phyloP scores from a whole-genome alignment of 2,329 filamentous ascomycete genomes.

The Amphichorda felina region DNA sequence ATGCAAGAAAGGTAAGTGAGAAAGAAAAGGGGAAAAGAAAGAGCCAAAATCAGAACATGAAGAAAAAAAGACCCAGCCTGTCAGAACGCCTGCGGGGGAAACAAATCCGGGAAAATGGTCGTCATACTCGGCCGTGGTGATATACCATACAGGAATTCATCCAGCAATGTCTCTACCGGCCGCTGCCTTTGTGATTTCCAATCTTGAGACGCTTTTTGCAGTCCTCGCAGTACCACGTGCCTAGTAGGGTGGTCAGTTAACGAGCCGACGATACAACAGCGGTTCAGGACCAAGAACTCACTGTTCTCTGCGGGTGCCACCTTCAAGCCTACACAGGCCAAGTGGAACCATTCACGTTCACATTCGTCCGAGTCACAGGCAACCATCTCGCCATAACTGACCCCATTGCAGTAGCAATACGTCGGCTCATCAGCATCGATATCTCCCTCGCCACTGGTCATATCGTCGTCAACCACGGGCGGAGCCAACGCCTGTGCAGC shows the following conservation, averaged over 20 bases:
- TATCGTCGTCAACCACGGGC: conserved; percentile 20
- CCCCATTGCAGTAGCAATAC: conserved; percentile 71
- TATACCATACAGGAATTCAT: too few species aligned
- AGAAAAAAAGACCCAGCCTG: too few species aligned
- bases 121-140: too few species aligned
- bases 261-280: not conserved
- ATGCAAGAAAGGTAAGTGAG: too few species aligned
- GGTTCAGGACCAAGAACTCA: conserved; percentile 28
- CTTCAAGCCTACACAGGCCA: conserved; percentile 69
- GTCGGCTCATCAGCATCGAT: conserved; percentile 60
- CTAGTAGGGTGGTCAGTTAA: conserved; percentile 28
- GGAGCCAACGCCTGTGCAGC: conserved; percentile 18
- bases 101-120: too few species aligned
- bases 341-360: conserved; percentile 71
- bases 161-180: conserved; percentile 18
- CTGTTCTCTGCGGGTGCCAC: conserved; percentile 67
- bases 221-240: conserved; percentile 75
- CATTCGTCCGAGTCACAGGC: conserved; percentile 66
- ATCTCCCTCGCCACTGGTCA: conserved; percentile 33
- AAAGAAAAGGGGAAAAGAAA: too few species aligned
- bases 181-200: conserved; percentile 37
- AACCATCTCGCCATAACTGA: conserved; percentile 78
- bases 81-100: too few species aligned
- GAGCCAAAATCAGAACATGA: too few species aligned
- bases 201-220: conserved; percentile 57